phyloP scores from a whole-genome alignment of 2,329 filamentous ascomycete genomes.

The Orbilia oligospora region DNA sequence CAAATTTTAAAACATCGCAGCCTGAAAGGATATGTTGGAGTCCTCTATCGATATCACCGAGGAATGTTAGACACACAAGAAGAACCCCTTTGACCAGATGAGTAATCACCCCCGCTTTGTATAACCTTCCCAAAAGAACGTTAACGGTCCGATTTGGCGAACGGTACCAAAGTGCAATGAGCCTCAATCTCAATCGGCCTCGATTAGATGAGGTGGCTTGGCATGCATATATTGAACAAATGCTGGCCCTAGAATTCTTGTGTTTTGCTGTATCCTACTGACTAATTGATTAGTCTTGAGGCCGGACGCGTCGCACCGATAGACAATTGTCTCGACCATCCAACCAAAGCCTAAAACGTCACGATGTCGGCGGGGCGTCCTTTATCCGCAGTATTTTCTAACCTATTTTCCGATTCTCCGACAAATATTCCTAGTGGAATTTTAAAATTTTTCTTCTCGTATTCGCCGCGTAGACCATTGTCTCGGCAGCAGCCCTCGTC shows the following conservation, averaged over 20 bases:
- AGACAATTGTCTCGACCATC: neutral
- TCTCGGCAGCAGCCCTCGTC: neutral
- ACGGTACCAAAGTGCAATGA: neutral
- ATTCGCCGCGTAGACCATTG: neutral
- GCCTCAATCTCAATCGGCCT: neutral
- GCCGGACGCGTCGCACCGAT: neutral
- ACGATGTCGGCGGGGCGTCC: neutral
- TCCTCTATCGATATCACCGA: neutral
- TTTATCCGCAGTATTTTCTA: neutral
- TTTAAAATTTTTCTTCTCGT: neutral
- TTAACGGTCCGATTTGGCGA: neutral
- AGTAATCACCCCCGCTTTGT: constrained; percentile 9
- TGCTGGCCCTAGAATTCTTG: neutral
- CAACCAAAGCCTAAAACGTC: neutral
- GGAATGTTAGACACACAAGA: neutral
- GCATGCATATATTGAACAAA: neutral
- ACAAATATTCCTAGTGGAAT: neutral
- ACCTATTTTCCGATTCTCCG: neutral
- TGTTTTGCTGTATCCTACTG: neutral
- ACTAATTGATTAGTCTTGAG: neutral
- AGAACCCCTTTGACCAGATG: neutral
- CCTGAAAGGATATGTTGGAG: neutral
- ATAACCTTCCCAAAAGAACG: constrained; percentile 6
- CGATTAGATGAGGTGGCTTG: neutral
- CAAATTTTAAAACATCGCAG: neutral